Evolutionary conservation across 306 rosid genomes (phyloP), one percentile per base, ranked within the genome.

Genomic region (Cicer yamashitae): DNA sequence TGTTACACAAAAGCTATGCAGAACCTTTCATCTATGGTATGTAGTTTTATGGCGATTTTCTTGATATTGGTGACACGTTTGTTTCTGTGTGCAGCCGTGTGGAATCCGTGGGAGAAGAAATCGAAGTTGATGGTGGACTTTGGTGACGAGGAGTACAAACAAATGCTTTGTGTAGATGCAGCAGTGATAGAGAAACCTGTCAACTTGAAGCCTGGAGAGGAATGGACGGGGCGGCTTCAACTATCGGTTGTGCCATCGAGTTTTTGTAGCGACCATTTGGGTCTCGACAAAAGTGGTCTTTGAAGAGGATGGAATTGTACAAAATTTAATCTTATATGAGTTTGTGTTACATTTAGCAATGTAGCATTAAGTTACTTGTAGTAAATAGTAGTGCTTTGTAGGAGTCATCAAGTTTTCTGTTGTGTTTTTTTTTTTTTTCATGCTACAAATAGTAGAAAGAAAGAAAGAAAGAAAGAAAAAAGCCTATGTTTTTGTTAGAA

Each of bases 41-140:
- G 7, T 10, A 67, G 18, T 70, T 63, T 40, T 11, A 64, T 74
- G 59, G 8, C 45, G 53, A 39, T 44, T 40, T 67, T 9, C 30
- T 57, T 70, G 13, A 48, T 53, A 47, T 77, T 40, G 7, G 3
- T 46, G 57, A n/a, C 45, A 41, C 40, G 2, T 17, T 70, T 77
- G 22, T 72, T 64, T 77, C 12, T 72, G 2, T 82, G 20, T 41
- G 67, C 83, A 94, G 98, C 83, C 46, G 91, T 94, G 60, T 94
- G 98, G 98, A 94, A 94, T 82, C 98, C 98, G 67, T 94, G 98
- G 98, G 96, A 92, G 69, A 94, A 91, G 87, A 94, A 90, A 74
- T 86, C 97, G 34, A 94, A 90, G 70, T 66, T 90, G 2, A 91
- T 92, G 96, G 82, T 11, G 45, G 97, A 94, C 78, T 82, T 94